Evolutionary conservation across 805 yeast species (phyloP), one percentile per base, ranked within the genome.

Genomic region (Starmerella roubikii): DNA sequence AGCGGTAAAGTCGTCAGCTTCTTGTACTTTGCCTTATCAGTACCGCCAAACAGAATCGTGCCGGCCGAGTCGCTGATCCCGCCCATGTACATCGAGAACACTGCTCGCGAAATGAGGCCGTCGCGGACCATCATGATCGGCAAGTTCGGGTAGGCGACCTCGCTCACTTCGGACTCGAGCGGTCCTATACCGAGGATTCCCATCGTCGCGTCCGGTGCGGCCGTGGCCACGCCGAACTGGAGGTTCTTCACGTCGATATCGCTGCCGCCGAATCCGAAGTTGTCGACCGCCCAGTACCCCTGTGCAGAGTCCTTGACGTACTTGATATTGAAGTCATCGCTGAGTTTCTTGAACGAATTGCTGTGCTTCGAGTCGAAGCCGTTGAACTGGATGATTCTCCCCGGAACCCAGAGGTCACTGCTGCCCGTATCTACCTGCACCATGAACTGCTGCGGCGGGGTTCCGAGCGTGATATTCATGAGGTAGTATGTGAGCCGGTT

Each of bases 371-470:
- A 13, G 30, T 50, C 47, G 26, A 37, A 53, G 15, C 55, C 55
- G 27, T 49, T 46, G 39, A 42, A 49, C 33, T 44, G 48, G 24
- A 52, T 40, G 17, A 39, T 27, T 4, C 42, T 29, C 13, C 50
- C 37, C 0, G 55, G 54, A 3, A 53, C 50, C 56, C 56, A 54
- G 22, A 40, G 42, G 38, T 58, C 62, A 26, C 56, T 53, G 0
- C 85, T 76, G 2, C 88, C 91, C 1, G 86, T 80, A 49, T 81
- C 91, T n/a, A 80, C 59, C 34, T 76, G 63, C 6, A 78, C 74
- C 13, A 64, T 63, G 22, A 79, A 66, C 3, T 60, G 51, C 45
- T 74, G 76, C 1, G 62, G 52, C 1, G 74, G 67, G 0, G 81
- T 67, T 4, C 88, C 88, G 9, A 50, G 21, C 34, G 53, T 37